These are phyloP conservation scores for Magnusiomyces suaveolens DNA, from an alignment of 1,139 yeast genomes.

Conservation along the genomic window DNA sequence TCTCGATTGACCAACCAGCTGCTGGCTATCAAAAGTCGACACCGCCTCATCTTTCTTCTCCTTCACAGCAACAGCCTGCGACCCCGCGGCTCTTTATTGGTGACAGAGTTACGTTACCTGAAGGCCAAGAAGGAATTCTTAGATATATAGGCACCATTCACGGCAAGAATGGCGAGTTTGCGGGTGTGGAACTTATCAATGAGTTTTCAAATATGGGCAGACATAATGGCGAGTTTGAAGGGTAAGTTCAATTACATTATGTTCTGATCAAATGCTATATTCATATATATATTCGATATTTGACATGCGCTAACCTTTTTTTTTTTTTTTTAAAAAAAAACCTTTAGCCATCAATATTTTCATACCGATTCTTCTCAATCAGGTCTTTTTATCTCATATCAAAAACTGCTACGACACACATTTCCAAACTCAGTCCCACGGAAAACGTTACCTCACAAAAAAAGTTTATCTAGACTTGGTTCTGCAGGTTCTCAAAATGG, in stretches of 20 bases:
- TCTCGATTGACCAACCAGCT: too few species aligned
- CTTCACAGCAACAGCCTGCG: background rate
- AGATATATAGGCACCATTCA: constrained; percentile 66
- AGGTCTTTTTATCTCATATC: constrained; percentile 20
- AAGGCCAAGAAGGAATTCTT: constrained; percentile 46
- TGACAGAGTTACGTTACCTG: constrained; percentile 34
- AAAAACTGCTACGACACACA: constrained; percentile 3
- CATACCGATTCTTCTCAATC: constrained; percentile 15
- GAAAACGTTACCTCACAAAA: background rate
- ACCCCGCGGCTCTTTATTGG: constrained; percentile 25
- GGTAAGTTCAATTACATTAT: constrained; percentile 10
- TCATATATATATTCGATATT: too few species aligned
- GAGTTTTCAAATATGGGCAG: constrained; percentile 59
- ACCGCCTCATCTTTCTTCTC: background rate
- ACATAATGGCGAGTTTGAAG: constrained; percentile 65
- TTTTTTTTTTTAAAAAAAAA: too few species aligned
- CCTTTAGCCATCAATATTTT: constrained; percentile 10
- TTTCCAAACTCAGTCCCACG: background rate
- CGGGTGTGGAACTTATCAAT: constrained; percentile 75
- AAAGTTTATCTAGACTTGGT: background rate
- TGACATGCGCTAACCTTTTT: background rate
- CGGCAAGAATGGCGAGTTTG: constrained; percentile 70
- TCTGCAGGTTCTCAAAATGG: too few species aligned
- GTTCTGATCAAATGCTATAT: too few species aligned
- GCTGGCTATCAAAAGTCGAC: background rate